Conservation (phyloP, 2,329 filamentous ascomycete genomes). For the Alternaria sp. region DNA sequence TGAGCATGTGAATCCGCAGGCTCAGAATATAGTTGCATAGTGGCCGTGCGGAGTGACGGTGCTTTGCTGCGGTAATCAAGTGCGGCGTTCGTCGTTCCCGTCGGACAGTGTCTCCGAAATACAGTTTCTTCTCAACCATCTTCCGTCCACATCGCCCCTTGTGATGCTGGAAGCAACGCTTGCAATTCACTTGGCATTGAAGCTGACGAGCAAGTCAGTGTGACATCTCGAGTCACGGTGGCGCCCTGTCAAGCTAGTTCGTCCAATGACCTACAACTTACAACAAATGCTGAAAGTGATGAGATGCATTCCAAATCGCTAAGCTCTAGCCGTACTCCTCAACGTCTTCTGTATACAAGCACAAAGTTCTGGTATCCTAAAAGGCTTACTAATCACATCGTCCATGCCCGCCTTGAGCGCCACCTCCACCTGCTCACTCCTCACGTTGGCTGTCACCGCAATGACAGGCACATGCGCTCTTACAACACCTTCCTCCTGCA, state of each 20-base stretch:
- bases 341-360: slow-evolving; percentile 33
- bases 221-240: neutral
- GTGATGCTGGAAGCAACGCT: neutral
- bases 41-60: neutral
- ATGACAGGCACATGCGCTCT: slow-evolving; percentile 42
- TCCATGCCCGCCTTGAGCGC: slow-evolving; percentile 48
- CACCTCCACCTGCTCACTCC: slow-evolving; percentile 41
- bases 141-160: neutral
- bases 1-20: neutral
- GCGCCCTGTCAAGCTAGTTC: neutral
- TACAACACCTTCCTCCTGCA: slow-evolving; percentile 34
- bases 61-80: neutral
- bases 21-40: neutral
- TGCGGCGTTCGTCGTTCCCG: neutral
- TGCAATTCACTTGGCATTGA: neutral
- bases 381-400: slow-evolving; percentile 77
- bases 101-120: neutral
- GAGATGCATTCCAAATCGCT: neutral
- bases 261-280: neutral
- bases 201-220: neutral
- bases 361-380: slow-evolving; percentile 53
- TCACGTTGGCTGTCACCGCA: slow-evolving; percentile 49
- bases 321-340: slow-evolving; percentile 1
- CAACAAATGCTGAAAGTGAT: neutral
- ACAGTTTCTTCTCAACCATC: neutral